Conservation (phyloP, 306 rosid species). For the Mimosa pudica region DNA sequence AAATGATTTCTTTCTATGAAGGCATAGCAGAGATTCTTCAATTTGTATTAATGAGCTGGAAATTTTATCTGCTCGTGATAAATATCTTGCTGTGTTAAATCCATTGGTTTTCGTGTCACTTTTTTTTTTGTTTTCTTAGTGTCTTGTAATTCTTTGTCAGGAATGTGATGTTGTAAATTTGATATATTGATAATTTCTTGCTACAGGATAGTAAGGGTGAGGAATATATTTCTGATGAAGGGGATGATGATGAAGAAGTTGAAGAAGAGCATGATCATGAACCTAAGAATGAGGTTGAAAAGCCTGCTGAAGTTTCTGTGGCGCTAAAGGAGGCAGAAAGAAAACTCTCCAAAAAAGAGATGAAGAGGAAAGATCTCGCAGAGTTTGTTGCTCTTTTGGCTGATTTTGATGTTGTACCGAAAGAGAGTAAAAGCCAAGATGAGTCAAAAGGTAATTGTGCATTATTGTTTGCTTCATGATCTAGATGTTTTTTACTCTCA, state of each 20-base stretch:
- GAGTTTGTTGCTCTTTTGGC: slow-evolving; percentile 97
- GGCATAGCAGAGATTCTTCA: not conserved
- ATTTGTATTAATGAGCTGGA: not conserved
- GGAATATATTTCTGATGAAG: slow-evolving; percentile 87
- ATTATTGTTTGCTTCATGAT: not conserved
- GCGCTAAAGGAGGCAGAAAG: slow-evolving; percentile 79
- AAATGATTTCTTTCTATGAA: not conserved
- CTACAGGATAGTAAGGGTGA: slow-evolving; percentile 85
- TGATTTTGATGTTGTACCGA: slow-evolving; percentile 73
- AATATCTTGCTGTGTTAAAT: not conserved
- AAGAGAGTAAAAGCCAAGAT: slow-evolving; percentile 65
- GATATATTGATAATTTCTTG: slow-evolving; percentile 3
- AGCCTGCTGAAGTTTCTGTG: slow-evolving; percentile 50
- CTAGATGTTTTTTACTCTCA: slow-evolving; percentile 9
- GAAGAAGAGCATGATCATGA: slow-evolving; percentile 89
- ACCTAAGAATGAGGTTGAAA: slow-evolving; percentile 60
- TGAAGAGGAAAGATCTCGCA: slow-evolving; percentile 91
- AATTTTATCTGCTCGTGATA: not conserved
- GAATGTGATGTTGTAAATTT: slow-evolving; percentile 7
- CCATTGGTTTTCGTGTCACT: slow-evolving; percentile 1
- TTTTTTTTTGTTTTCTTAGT: not conserved
- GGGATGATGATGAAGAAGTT: slow-evolving; percentile 78
- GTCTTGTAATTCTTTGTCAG: not conserved
- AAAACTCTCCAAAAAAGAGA: slow-evolving; percentile 87
- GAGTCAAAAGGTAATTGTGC: slow-evolving; percentile 63